A percentile compares a stretch with the other conserved stretches of the same genome.
These are phyloP conservation scores for Cytospora chrysosperma DNA, from an alignment of 2,329 filamentous ascomycete genomes.

Conservation along the genomic window DNA sequence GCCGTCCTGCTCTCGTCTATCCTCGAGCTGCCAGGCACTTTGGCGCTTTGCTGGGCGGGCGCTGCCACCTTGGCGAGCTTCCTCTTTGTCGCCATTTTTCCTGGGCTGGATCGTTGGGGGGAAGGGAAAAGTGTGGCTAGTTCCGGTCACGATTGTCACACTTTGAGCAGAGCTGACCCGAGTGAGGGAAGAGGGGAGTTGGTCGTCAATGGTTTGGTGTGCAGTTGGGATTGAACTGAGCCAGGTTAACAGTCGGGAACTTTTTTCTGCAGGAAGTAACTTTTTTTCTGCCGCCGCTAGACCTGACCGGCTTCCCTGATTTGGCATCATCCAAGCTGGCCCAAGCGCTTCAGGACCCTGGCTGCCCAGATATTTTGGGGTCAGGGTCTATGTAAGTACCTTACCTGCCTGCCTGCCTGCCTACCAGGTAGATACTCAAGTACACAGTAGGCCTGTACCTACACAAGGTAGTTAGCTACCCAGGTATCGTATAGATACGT, in stretches of 20 bases:
- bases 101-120: not conserved
- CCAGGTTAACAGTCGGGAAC: conserved; percentile 12
- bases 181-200: conserved; percentile 1
- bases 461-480: no score
- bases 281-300: conserved; percentile 26
- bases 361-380: not conserved
- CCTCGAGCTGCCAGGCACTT: conserved; percentile 46
- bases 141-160: not conserved
- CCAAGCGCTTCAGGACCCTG: not conserved
- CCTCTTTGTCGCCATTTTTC: conserved; percentile 58
- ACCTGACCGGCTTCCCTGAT: conserved; percentile 10
- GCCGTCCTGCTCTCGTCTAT: conserved; percentile 60
- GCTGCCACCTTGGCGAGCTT: conserved; percentile 59
- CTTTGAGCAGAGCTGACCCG: not conserved
- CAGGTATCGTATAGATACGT: no score
- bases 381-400: not conserved
- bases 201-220: not conserved
- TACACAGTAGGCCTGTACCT: no score
- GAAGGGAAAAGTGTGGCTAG: not conserved
- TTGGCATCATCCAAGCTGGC: not conserved
- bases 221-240: conserved; percentile 5
- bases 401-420: no score
- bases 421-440: no score
- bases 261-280: conserved; percentile 22
- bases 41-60: conserved; percentile 55